These are phyloP conservation scores for Dryadomyces sulphureus DNA, from an alignment of 2,329 filamentous ascomycete genomes.

Conservation along the genomic window DNA sequence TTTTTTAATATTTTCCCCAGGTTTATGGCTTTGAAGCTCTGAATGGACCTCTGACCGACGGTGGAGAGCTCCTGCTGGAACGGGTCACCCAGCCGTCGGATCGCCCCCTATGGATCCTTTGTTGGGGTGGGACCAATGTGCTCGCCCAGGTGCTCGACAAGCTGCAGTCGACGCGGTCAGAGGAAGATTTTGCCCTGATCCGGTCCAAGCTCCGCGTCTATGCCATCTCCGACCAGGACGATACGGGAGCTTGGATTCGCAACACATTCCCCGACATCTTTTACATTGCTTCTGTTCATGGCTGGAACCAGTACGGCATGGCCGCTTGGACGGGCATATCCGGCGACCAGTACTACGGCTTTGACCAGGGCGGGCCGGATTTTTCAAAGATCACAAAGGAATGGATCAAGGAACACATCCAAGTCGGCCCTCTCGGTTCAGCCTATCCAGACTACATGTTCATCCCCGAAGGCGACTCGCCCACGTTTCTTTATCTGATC, in stretches of 20 bases:
- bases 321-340: slow-evolving; percentile 41
- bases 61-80: slow-evolving; percentile 26
- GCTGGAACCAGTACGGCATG: slow-evolving; percentile 37
- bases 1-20: background rate
- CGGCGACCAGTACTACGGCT: slow-evolving; percentile 15
- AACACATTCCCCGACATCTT: slow-evolving; percentile 36
- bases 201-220: slow-evolving; percentile 32
- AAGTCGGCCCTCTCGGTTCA: slow-evolving; percentile 28
- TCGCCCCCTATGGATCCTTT: slow-evolving; percentile 33
- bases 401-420: slow-evolving; percentile 39
- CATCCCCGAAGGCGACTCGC: slow-evolving; percentile 38
- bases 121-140: slow-evolving; percentile 38
- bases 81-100: slow-evolving; percentile 15
- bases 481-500: slow-evolving; percentile 32
- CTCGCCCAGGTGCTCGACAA: slow-evolving; percentile 32
- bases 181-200: slow-evolving; percentile 20
- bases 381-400: slow-evolving; percentile 28
- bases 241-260: slow-evolving; percentile 41
- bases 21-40: slow-evolving; percentile 21
- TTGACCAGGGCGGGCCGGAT: slow-evolving; percentile 28
- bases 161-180: slow-evolving; percentile 17
- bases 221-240: slow-evolving; percentile 44
- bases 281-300: slow-evolving; percentile 40
- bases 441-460: slow-evolving; percentile 31
- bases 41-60: slow-evolving; percentile 19